Conservation (phyloP, 225 moss, liverwort and hornwort genomes). For the Thuidium tamariscinum region DNA sequence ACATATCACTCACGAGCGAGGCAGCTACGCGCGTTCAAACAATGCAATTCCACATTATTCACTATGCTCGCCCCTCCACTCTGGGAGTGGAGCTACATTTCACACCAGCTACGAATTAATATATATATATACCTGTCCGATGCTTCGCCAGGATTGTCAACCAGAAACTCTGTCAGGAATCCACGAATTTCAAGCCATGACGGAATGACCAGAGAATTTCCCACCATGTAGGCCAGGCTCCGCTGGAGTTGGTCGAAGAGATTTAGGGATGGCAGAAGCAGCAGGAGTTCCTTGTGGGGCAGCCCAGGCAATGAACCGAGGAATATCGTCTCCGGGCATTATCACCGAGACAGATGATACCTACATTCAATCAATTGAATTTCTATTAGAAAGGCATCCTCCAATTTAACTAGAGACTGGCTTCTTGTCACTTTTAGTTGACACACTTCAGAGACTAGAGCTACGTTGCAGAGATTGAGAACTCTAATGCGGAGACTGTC, state of each 20-base stretch:
- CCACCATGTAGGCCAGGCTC: neutral
- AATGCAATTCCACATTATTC: neutral
- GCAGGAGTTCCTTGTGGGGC: neutral
- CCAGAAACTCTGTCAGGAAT: neutral
- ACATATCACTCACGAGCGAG: neutral
- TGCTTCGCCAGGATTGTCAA: neutral
- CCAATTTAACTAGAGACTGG: neutral
- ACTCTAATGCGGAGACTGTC: neutral
- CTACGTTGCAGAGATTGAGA: neutral
- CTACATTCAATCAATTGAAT: neutral
- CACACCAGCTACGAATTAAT: neutral
- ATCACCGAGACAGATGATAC: conserved; percentile 22
- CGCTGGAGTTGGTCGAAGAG: neutral
- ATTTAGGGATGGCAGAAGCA: neutral
- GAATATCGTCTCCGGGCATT: conserved; percentile 35
- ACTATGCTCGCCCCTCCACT: neutral
- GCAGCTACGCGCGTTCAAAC: neutral
- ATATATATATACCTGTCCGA: neutral
- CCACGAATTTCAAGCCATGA: neutral
- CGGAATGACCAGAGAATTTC: neutral
- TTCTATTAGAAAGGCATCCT: neutral
- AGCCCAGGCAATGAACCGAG: conserved; percentile 32
- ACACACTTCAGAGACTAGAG: neutral
- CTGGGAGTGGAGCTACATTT: neutral
- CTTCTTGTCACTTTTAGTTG: neutral